phyloP scores from a whole-genome alignment of 805 yeast species.

The Wickerhamomyces strasburgensis region DNA sequence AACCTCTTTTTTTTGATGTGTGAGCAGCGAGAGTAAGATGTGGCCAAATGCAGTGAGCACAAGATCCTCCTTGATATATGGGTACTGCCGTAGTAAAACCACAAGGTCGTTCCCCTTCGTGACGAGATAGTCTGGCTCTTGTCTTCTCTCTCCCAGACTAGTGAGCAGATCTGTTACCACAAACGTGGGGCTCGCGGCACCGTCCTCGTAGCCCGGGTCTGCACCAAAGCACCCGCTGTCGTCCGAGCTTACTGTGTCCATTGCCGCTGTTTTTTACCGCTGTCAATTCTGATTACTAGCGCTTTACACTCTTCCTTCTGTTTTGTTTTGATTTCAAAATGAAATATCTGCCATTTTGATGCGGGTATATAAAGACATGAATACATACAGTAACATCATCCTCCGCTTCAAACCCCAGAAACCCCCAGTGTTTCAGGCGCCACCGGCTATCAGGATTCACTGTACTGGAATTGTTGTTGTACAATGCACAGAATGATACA shows the following conservation, averaged over 20 bases:
- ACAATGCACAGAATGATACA: too few relatives aligned
- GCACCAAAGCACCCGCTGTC: not conserved
- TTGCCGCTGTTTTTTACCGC: too few relatives aligned
- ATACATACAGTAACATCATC: too few relatives aligned
- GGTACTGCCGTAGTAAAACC: slow-evolving; percentile 47
- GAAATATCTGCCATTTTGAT: too few relatives aligned
- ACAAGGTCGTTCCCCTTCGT: slow-evolving; percentile 65
- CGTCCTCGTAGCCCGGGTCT: slow-evolving; percentile 4
- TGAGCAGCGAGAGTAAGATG: slow-evolving; percentile 55
- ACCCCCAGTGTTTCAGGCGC: too few relatives aligned
- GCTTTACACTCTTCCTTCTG: too few relatives aligned
- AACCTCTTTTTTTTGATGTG: slow-evolving; percentile 53
- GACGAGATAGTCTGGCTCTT: slow-evolving; percentile 45
- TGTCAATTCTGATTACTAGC: too few relatives aligned
- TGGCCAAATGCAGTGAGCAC: slow-evolving; percentile 52
- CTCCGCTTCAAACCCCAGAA: too few relatives aligned
- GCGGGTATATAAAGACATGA: too few relatives aligned
- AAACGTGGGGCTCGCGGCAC: slow-evolving; percentile 49
- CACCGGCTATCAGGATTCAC: too few relatives aligned
- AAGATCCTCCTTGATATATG: slow-evolving; percentile 60
- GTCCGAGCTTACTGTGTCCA: not conserved
- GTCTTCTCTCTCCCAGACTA: slow-evolving; percentile 46
- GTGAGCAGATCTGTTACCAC: slow-evolving; percentile 57
- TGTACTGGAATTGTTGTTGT: too few relatives aligned
- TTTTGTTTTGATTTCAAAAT: too few relatives aligned